Evolutionary conservation across 805 yeast genomes (phyloP).

Genomic region (Huiozyma sinensis): DNA sequence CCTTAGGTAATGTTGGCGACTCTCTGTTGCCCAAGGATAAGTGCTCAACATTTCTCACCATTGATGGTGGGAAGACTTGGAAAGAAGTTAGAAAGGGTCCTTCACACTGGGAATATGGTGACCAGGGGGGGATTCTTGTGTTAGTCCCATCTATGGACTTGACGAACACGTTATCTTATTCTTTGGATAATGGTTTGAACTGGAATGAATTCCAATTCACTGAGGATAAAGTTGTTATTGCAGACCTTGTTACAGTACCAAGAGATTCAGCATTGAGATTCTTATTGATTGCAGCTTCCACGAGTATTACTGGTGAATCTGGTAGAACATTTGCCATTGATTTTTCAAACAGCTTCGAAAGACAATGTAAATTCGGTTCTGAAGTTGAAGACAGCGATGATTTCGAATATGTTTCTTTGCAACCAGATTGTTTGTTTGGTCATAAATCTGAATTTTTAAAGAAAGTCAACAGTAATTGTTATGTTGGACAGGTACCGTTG

Average conservation of each 20-base stretch:
- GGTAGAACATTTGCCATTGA: conserved; percentile 46
- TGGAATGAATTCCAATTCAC: conserved; percentile 64
- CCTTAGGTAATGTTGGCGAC: conserved; percentile 87
- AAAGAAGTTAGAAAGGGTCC: conserved; percentile 62
- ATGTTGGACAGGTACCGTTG: conserved; percentile 58
- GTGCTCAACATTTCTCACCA: conserved; percentile 62
- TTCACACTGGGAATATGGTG: conserved; percentile 93
- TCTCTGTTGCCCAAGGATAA: conserved; percentile 37
- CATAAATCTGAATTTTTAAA: conserved; percentile 52
- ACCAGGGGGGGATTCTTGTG: conserved; percentile 79
- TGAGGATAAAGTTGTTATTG: conserved; percentile 42
- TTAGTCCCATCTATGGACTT: conserved; percentile 49
- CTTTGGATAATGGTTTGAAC: conserved; percentile 67
- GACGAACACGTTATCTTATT: conserved; percentile 51
- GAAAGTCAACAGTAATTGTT: conserved; percentile 45
- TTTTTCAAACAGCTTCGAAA: conserved; percentile 38
- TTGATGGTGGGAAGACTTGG: conserved; percentile 93
- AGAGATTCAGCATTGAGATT: conserved; percentile 80
- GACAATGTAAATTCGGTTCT: conserved; percentile 46
- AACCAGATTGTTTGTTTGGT: conserved; percentile 56
- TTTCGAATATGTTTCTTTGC: conserved; percentile 54
- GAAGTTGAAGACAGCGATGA: conserved; percentile 40
- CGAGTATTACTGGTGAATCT: conserved; percentile 34
- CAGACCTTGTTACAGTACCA: conserved; percentile 83
- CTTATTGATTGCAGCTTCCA: conserved; percentile 45